phyloP scores from a whole-genome alignment of 2,329 filamentous ascomycete genomes.

The Microdochium nivale region DNA sequence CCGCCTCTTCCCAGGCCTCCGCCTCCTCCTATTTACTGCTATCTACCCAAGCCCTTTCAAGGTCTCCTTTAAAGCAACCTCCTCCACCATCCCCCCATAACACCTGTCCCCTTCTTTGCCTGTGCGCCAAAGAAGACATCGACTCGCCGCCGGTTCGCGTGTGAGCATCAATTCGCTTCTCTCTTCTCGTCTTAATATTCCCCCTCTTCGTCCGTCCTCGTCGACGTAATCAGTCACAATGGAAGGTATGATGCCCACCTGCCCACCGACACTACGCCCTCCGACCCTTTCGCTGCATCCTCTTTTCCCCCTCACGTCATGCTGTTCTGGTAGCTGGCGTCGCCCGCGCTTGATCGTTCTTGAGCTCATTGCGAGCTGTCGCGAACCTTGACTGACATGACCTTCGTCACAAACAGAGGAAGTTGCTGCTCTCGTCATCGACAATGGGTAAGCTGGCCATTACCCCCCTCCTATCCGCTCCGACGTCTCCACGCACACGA shows the following conservation, averaged over 20 bases:
- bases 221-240: conserved; percentile 42
- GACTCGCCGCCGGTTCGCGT: neutral
- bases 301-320: conserved; percentile 7
- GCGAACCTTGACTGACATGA: conserved; percentile 30
- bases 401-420: conserved; percentile 63
- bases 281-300: conserved; percentile 8
- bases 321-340: conserved; percentile 2
- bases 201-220: conserved; percentile 19
- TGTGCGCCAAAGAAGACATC: conserved; percentile 1
- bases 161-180: conserved; percentile 12
- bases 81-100: conserved; percentile 1
- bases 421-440: conserved; percentile 99
- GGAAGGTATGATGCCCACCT: conserved; percentile 50
- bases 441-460: conserved; percentile 93
- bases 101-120: neutral
- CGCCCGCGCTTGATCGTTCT: conserved; percentile 3
- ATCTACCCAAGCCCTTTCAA: neutral
- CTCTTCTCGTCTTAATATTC: conserved; percentile 16
- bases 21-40: neutral
- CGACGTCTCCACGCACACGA: neutral
- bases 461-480: conserved; percentile 11
- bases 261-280: conserved; percentile 16
- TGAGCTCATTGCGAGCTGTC: conserved; percentile 1
- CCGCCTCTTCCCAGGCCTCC: neutral
- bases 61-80: conserved; percentile 1